These are phyloP conservation scores for Boletus patriciae DNA, from an alignment of 768 basidiomycete species.

Conservation along the genomic window DNA sequence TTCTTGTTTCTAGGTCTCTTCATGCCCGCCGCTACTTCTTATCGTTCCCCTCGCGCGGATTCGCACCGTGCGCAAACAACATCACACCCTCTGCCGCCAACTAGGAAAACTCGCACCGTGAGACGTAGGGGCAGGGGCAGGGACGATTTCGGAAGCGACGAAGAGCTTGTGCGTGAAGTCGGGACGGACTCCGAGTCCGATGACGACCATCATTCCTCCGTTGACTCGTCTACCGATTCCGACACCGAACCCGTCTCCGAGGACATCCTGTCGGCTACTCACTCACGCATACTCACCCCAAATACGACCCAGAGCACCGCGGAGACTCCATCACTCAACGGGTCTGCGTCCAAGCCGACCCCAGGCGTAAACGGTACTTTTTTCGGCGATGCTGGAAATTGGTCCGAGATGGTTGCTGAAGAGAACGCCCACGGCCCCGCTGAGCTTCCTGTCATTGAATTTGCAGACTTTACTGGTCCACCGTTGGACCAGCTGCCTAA, in stretches of 20 bases:
- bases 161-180: conserved; percentile 72
- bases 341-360: conserved; percentile 25
- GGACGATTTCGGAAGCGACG: conserved; percentile 66
- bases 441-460: conserved; percentile 78
- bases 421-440: conserved; percentile 63
- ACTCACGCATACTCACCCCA: conserved; percentile 60
- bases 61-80: conserved; percentile 29
- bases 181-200: conserved; percentile 70
- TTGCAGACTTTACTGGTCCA: conserved; percentile 54
- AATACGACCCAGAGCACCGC: conserved; percentile 65
- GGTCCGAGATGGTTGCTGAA: conserved; percentile 86
- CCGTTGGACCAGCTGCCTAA: conserved; percentile 36
- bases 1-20: conserved; percentile 21
- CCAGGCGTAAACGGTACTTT: conserved; percentile 44
- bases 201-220: conserved; percentile 58
- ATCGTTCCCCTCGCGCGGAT: conserved; percentile 34
- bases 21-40: conserved; percentile 50
- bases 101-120: conserved; percentile 43
- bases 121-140: conserved; percentile 65
- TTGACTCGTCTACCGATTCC: conserved; percentile 63
- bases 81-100: conserved; percentile 34
- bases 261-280: conserved; percentile 52
- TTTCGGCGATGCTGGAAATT: conserved; percentile 55
- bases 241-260: conserved; percentile 71
- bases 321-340: conserved; percentile 32